These are phyloP conservation scores for Arthrobotrys musiformis DNA, from an alignment of 2,329 filamentous ascomycete genomes.

Conservation along the genomic window DNA sequence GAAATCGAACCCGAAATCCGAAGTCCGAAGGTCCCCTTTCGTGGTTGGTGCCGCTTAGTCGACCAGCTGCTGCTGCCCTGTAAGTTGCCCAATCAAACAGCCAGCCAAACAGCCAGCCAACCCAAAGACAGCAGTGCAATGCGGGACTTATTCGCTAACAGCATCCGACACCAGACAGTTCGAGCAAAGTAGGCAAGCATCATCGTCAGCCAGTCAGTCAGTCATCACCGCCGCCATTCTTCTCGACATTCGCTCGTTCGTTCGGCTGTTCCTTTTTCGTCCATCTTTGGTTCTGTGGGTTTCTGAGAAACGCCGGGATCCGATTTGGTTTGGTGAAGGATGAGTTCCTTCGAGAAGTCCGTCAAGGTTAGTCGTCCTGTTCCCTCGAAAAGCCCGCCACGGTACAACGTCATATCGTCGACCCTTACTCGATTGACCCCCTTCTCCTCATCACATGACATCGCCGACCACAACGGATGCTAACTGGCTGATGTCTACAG, in stretches of 20 bases:
- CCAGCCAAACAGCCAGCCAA: conserved; percentile 16
- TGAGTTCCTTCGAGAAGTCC: conserved; percentile 95
- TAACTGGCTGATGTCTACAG: conserved; percentile 50
- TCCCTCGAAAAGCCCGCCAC: background rate
- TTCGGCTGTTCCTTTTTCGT: conserved; percentile 26
- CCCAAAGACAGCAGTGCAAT: conserved; percentile 50
- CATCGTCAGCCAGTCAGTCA: no score
- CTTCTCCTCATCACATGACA: background rate
- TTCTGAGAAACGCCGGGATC: conserved; percentile 16
- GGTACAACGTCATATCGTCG: conserved; percentile 34
- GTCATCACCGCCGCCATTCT: conserved; percentile 21
- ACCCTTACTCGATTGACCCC: background rate
- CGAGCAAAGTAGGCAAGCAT: background rate
- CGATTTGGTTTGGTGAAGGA: conserved; percentile 68
- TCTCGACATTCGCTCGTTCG: conserved; percentile 15
- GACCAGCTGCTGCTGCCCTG: conserved; percentile 9
- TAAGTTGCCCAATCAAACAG: conserved; percentile 30
- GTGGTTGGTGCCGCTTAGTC: background rate
- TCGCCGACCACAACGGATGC: conserved; percentile 3
- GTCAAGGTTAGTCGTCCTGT: conserved; percentile 74
- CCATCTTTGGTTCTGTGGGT: conserved; percentile 17
- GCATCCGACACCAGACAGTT: background rate
- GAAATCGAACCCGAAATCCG: conserved; percentile 9
- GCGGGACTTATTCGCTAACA: conserved; percentile 44
- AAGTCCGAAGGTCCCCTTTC: background rate